Conservation (phyloP, 2,329 filamentous ascomycete genomes). For the Penicillium frequentans region DNA sequence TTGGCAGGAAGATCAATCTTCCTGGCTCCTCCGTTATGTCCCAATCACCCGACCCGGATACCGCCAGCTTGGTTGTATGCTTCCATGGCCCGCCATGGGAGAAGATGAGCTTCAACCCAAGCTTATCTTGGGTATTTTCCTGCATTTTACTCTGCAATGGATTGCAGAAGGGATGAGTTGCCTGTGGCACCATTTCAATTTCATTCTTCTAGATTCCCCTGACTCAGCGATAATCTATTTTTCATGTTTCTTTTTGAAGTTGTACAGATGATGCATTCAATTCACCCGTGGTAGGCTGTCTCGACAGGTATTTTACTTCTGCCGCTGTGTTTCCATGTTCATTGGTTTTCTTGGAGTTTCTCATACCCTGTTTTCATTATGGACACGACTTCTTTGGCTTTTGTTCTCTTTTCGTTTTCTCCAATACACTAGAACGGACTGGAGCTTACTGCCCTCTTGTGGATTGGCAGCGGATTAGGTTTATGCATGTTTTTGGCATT, state of each 20-base stretch:
- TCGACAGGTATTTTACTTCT: slow-evolving; percentile 4
- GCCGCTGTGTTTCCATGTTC: slow-evolving; percentile 10
- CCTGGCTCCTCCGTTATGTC: background rate
- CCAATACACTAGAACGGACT: slow-evolving; percentile 12
- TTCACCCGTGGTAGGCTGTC: slow-evolving; percentile 4
- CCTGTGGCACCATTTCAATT: slow-evolving; percentile 11
- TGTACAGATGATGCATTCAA: slow-evolving; percentile 19
- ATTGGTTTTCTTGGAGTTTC: slow-evolving; percentile 7
- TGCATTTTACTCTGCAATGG: slow-evolving; percentile 3
- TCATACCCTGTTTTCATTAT: slow-evolving; percentile 22
- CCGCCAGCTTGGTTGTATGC: background rate
- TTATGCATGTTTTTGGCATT: background rate
- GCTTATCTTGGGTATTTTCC: background rate
- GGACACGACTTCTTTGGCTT: slow-evolving; percentile 14
- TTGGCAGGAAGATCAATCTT: background rate
- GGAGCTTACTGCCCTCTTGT: slow-evolving; percentile 9
- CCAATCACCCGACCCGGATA: background rate
- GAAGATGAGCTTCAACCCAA: background rate
- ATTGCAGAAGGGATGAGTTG: slow-evolving; percentile 9
- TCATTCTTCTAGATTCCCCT: slow-evolving; percentile 25
- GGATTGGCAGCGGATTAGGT: background rate
- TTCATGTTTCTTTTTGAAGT: slow-evolving; percentile 5
- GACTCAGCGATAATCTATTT: slow-evolving; percentile 15
- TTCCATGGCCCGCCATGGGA: background rate
- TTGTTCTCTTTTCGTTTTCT: slow-evolving; percentile 1